phyloP scores from a whole-genome alignment of 2,329 filamentous ascomycete genomes.

The Cladosporium austrohemisphaericum region DNA sequence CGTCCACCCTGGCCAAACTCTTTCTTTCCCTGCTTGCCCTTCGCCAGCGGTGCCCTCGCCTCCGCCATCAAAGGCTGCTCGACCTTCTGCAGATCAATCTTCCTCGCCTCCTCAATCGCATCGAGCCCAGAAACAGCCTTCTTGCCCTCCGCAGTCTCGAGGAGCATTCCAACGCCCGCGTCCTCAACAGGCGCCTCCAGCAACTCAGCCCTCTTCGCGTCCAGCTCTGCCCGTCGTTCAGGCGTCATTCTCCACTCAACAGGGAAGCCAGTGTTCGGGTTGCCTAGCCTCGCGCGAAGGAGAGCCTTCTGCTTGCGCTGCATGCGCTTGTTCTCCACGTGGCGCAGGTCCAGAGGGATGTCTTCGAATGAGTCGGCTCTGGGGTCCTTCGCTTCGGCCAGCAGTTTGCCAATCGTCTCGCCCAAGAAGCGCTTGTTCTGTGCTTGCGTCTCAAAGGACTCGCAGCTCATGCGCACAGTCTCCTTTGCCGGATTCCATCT shows the following conservation, averaged over 20 bases:
- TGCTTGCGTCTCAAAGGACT: slow-evolving; percentile 75
- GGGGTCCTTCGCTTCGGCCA: slow-evolving; percentile 70
- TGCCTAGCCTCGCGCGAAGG: slow-evolving; percentile 44
- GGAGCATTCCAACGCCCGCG: slow-evolving; percentile 8
- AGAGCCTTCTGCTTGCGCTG: slow-evolving; percentile 15
- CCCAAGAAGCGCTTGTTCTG: slow-evolving; percentile 96
- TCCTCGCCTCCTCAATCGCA: slow-evolving; percentile 28
- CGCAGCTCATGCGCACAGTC: slow-evolving; percentile 83
- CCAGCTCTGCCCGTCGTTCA: slow-evolving; percentile 62
- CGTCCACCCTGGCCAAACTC: slow-evolving; percentile 24
- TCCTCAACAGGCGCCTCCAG: slow-evolving; percentile 37
- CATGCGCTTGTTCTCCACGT: slow-evolving; percentile 38
- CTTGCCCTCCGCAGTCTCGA: slow-evolving; percentile 4
- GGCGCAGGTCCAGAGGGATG: slow-evolving; percentile 81
- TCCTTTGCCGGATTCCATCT: slow-evolving; percentile 84
- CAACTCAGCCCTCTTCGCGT: slow-evolving; percentile 53
- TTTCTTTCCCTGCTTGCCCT: slow-evolving; percentile 31
- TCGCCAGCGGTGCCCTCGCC: slow-evolving; percentile 26
- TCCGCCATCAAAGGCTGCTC: slow-evolving; percentile 32
- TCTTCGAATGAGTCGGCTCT: slow-evolving; percentile 78
- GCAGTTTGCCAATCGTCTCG: slow-evolving; percentile 68
- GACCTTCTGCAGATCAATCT: slow-evolving; percentile 22
- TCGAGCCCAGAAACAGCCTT: slow-evolving; percentile 23
- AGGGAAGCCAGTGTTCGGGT: slow-evolving; percentile 68
- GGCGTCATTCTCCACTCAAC: slow-evolving; percentile 76